A percentile compares a stretch with the other conserved stretches of the same genome.
Conservation (phyloP, 495 filamentous ascomycete species). For the Talaromyces nanjingensis region DNA sequence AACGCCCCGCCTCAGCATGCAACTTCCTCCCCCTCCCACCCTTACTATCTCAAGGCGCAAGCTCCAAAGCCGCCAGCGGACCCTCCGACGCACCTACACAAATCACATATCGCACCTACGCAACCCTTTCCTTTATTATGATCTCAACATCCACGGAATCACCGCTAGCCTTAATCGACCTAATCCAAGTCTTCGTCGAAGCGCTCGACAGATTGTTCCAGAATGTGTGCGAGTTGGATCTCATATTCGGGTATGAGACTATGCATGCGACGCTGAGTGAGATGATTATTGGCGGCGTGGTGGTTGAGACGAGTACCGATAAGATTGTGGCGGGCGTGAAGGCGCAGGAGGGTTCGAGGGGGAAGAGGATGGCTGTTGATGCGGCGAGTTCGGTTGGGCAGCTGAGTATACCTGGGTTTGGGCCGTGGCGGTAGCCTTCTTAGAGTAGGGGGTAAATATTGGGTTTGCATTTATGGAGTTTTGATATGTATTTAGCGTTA, state of each 20-base stretch:
- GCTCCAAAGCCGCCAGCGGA: conserved; percentile 45
- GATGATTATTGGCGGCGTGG: conserved; percentile 95
- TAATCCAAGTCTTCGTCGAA: conserved; percentile 98
- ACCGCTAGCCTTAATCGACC: conserved; percentile 86
- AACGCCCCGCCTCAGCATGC: conserved; percentile 80
- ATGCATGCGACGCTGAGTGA: conserved; percentile 85
- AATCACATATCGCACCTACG: conserved; percentile 96
- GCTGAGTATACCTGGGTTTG: conserved; percentile 30
- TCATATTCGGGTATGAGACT: conserved; percentile 98
- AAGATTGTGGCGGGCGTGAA: conserved; percentile 81
- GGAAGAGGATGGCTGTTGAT: conserved; percentile 55
- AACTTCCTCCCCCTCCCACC: conserved; percentile 89
- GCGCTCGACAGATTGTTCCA: conserved; percentile 91
- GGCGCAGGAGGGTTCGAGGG: conserved; percentile 69
- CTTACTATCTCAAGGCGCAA: conserved; percentile 56
- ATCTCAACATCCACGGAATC: conserved; percentile 97
- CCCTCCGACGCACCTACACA: conserved; percentile 88
- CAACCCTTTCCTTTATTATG: conserved; percentile 96
- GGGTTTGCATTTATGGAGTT: not conserved
- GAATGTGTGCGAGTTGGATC: conserved; percentile 95
- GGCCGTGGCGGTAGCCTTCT: conserved; percentile 33
- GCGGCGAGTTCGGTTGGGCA: conserved; percentile 35
- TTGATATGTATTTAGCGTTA: conserved; percentile 1
- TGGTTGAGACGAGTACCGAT: conserved; percentile 86
- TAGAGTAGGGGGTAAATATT: too few species aligned